Evolutionary conservation across 2,329 filamentous ascomycete genomes (phyloP).

Genomic region (Hirsutella rhossiliensis): DNA sequence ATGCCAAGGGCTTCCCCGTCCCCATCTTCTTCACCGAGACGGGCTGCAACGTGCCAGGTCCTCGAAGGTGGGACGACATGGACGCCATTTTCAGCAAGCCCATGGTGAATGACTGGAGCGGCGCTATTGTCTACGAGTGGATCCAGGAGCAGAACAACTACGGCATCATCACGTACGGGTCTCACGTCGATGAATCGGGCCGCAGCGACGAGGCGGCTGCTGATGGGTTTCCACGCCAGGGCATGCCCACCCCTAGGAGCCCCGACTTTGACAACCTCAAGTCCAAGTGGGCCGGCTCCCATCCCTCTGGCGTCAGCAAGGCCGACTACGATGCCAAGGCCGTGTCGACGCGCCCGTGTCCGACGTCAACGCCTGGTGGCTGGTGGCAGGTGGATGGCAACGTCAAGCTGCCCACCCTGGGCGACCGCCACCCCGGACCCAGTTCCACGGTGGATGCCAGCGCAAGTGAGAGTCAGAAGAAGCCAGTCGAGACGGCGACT

Average conservation of each 20-base stretch:
- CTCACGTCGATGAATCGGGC: conserved; percentile 36
- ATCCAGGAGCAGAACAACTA: conserved; percentile 76
- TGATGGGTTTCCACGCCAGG: conserved; percentile 58
- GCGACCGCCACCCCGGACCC: conserved; percentile 24
- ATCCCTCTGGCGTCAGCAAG: conserved; percentile 54
- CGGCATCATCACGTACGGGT: conserved; percentile 66
- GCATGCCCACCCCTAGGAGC: conserved; percentile 58
- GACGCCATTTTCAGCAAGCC: conserved; percentile 60
- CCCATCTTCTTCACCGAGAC: conserved; percentile 87
- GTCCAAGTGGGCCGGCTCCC: conserved; percentile 61
- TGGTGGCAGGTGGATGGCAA: conserved; percentile 76
- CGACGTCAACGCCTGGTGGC: conserved; percentile 50
- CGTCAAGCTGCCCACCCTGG: conserved; percentile 57
- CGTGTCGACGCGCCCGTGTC: conserved; percentile 56
- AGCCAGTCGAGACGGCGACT: not conserved
- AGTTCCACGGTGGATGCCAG: conserved; percentile 7
- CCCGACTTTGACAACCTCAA: conserved; percentile 74
- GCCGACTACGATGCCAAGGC: conserved; percentile 51
- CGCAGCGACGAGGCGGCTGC: conserved; percentile 41
- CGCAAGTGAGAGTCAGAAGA: not conserved
- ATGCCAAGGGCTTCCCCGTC: conserved; percentile 61
- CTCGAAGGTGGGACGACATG: conserved; percentile 59
- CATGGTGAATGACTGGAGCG: conserved; percentile 62
- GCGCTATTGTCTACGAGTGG: conserved; percentile 83
- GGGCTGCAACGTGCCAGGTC: conserved; percentile 58